phyloP scores from a whole-genome alignment of 2,329 filamentous ascomycete species.

The Fusarium solani-melongenae region DNA sequence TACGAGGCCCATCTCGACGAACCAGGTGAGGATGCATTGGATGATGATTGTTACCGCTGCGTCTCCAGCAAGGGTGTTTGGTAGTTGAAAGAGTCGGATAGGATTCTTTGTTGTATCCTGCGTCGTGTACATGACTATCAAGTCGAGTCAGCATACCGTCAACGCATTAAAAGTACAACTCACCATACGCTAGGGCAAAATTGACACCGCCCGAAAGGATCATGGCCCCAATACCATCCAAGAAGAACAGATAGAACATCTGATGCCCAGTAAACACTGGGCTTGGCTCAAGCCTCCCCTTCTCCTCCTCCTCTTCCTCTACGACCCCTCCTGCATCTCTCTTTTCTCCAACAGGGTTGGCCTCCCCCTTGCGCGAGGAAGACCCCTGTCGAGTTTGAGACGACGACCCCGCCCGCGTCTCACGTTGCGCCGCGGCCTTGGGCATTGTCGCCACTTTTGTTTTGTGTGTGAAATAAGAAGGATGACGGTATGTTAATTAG shows the following conservation, averaged over 20 bases:
- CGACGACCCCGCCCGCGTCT: constrained; percentile 34
- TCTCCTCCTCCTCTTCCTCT: constrained; percentile 2
- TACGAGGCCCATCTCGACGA: constrained; percentile 60
- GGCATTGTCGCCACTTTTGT: constrained; percentile 20
- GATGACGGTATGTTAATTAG: constrained; percentile 1
- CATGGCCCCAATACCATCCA: constrained; percentile 60
- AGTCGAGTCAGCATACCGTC: constrained; percentile 17
- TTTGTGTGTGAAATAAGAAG: constrained; percentile 5
- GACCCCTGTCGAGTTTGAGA: constrained; percentile 30
- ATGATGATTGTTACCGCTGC: constrained; percentile 62
- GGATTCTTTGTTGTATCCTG: constrained; percentile 50
- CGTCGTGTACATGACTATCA: constrained; percentile 59
- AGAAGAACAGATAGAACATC: constrained; percentile 59
- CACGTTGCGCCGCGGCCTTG: constrained; percentile 30
- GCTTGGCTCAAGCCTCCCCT: constrained; percentile 51
- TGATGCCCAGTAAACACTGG: constrained; percentile 55
- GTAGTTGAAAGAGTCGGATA: constrained; percentile 61
- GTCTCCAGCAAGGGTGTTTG: constrained; percentile 62
- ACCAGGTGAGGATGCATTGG: constrained; percentile 63
- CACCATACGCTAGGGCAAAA: constrained; percentile 63
- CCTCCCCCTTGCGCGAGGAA: neutral
- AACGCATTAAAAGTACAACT: neutral
- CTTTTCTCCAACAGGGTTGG: constrained; percentile 17
- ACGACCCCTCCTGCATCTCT: neutral
- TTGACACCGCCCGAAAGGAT: constrained; percentile 63